Evolutionary conservation across 2,329 filamentous ascomycete species (phyloP), one percentile per base, ranked within the genome.

Genomic region (Colletotrichum simmondsii): DNA sequence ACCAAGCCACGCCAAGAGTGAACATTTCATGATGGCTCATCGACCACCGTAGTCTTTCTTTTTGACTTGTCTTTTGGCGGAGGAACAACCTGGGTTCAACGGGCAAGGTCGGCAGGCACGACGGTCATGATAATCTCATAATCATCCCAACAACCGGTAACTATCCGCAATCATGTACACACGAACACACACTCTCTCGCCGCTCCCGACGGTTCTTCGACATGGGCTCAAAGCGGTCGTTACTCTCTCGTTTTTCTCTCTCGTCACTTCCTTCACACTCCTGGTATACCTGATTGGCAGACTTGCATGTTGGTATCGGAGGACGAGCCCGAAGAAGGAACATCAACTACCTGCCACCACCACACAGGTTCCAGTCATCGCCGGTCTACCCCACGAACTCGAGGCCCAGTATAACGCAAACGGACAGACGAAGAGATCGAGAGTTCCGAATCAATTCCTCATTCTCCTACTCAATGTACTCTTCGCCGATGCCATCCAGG

Each of bases 381-480:
- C 53, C 30, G 65, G 65, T 6, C 30, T 80, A 7, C 77, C 78
- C 3, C 75, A 74, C 71, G 74, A 30, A 73, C 75, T 62, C 57
- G 77, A 54, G 77, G 57, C 28, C 3, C 68, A 60, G 58, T 67
- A 67, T 49, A 46, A 58, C 24, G 68, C 37, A 75, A 28, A 75
- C 77, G 46, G 76, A 74, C 59, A 74, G 73, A 22, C 71, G 73
- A 54, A 24, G 19, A 8, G 37, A 12, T 56, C 62, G 4, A 60
- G 46, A 8, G 71, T 83, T 5, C 71, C 71, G 37, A 91, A 90
- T 73, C 90, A 92, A 78, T 91, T 90, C 75, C 82, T 91, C 26
- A 82, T 91, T 5, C 82, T 92, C 4, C 87, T 91, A 68, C 87
- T 89, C 79, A 91, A 91, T 77, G 85, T 91, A 8, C 80, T 91